These are phyloP conservation scores for Morella rubra DNA, from an alignment of 306 rosid species.

Conservation along the genomic window DNA sequence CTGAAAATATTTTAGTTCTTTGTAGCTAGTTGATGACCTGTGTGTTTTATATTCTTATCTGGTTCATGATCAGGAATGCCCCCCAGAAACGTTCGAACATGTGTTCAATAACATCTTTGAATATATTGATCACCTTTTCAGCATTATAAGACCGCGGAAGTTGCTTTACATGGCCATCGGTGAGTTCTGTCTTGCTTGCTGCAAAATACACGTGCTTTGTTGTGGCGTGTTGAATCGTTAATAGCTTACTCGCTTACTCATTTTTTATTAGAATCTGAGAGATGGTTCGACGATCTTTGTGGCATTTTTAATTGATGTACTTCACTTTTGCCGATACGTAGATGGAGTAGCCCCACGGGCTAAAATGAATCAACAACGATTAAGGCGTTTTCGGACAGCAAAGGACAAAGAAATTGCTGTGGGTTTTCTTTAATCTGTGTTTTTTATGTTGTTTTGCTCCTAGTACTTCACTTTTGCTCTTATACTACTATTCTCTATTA, in stretches of 20 bases:
- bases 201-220: too few species aligned
- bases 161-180: slow-evolving; percentile 50
- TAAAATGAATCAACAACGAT: slow-evolving; percentile 63
- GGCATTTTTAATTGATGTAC: neutral
- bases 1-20: too few species aligned
- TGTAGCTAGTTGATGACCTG: neutral
- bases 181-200: slow-evolving; percentile 2
- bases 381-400: slow-evolving; percentile 39
- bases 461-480: neutral
- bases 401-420: slow-evolving; percentile 36
- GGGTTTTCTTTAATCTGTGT: neutral
- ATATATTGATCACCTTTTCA: slow-evolving; percentile 46
- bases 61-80: slow-evolving; percentile 3
- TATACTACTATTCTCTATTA: neutral
- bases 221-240: too few species aligned
- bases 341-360: slow-evolving; percentile 75
- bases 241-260: too few species aligned
- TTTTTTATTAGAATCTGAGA: neutral
- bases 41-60: neutral
- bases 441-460: neutral
- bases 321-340: slow-evolving; percentile 5
- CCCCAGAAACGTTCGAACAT: slow-evolving; percentile 38
- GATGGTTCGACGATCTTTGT: too few species aligned
- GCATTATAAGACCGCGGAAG: slow-evolving; percentile 37
- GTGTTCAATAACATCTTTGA: slow-evolving; percentile 44